Base-by-base conservation (phyloP, 306 rosid genomes). In the Phaseolus lunatus region DNA sequence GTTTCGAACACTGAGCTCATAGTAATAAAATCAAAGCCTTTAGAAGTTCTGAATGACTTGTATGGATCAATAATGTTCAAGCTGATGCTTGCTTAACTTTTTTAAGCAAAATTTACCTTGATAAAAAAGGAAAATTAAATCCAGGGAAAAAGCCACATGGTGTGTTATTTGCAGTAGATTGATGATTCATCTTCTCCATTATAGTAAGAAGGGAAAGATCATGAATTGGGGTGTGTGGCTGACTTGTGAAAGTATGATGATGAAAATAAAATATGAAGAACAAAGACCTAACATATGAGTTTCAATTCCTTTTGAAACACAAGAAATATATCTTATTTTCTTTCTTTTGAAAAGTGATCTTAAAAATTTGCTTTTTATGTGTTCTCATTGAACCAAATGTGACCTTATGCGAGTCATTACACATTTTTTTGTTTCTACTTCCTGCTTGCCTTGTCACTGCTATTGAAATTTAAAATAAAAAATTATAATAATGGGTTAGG, bases 111-210 rank as follows among this genome's bases (percentile, higher is more conserved):
- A 49, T 64, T 76, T 49, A 64, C 65, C 27, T 63, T 33, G 9
- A n/a, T 64, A 23, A 65, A 52, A 4, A 66, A 65, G 80, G 80
- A 52, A 77, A 37, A 50, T n/a, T 27, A 52, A 50, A 24, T 59
- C 70, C 41, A 26, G 13, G 39, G 18, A 9, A 39, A 27, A 35
- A 18, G 44, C 41, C 35, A 26, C 57, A n/a, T 48, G 18, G 19
- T 67, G 16, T 73, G 37, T 54, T n/a, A n/a, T 22, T 53, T 7
- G 41, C 64, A 27, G 41, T 73, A 61, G 23, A 39, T 27, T 59
- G 66, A 59, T 7, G 66, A 44, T 44, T 43, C 69, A 10, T 73
- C 78, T n/a, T 58, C 69, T 27, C 41, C 22, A 43, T n/a, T 61
- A 5, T 16, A 73, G 19, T 39, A 43, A 57, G 57, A 29, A 26